Conservation (phyloP, 441 rosid species). For the Arabidopsis lyrata region DNA sequence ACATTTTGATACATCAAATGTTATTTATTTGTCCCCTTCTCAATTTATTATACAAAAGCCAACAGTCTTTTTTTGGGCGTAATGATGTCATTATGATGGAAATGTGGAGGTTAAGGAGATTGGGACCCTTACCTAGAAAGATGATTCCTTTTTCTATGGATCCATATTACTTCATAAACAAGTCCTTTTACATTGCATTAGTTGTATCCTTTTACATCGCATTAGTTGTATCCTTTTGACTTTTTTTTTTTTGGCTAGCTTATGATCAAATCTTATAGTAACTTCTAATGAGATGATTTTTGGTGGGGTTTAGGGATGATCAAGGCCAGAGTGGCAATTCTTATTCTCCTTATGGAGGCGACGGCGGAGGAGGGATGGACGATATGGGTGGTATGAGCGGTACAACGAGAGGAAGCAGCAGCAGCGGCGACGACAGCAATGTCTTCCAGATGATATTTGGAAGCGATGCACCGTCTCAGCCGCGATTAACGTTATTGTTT, state of each 20-base stretch:
- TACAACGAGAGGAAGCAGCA: constrained; percentile 40
- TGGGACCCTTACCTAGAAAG: constrained; percentile 26
- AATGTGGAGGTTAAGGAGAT: constrained; percentile 8
- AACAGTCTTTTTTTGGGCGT: neutral
- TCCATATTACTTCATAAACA: neutral
- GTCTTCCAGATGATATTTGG: constrained; percentile 81
- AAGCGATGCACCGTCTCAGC: constrained; percentile 50
- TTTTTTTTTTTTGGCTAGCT: neutral
- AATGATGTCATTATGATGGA: constrained; percentile 28
- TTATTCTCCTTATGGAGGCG: constrained; percentile 51
- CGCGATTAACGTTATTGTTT: constrained; percentile 46
- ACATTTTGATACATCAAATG: constrained; percentile 22
- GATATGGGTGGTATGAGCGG: constrained; percentile 15
- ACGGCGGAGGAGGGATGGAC: constrained; percentile 43
- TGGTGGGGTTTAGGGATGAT: constrained; percentile 35
- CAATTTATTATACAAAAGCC: constrained; percentile 1
- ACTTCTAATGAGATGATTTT: constrained; percentile 15
- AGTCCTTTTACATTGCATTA: constrained; percentile 9
- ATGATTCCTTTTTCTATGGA: constrained; percentile 27
- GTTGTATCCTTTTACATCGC: no score
- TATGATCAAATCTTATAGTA: neutral
- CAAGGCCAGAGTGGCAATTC: constrained; percentile 54
- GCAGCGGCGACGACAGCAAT: constrained; percentile 27
- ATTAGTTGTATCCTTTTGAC: constrained; percentile 29
- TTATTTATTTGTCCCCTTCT: constrained; percentile 10